Evolutionary conservation across 1,284 basidiomycete species (phyloP).

Genomic region (Hypsizygus ulmarius): DNA sequence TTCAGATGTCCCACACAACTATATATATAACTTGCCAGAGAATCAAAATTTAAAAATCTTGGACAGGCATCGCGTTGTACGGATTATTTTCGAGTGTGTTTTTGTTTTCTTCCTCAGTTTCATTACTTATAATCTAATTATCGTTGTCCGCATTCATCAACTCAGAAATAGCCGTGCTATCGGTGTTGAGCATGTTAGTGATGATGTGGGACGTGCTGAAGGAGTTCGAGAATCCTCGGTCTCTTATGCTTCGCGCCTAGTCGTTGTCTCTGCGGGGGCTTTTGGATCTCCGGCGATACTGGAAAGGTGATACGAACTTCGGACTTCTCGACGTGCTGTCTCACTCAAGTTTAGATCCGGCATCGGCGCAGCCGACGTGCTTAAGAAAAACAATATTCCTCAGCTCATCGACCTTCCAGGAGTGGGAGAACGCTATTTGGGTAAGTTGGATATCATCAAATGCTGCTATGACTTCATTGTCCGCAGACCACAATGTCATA

Average conservation of each 20-base stretch:
- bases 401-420: conserved; percentile 45
- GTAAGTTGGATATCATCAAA: conserved; percentile 7
- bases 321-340: not conserved
- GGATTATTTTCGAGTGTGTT: conserved; percentile 49
- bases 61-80: conserved; percentile 39
- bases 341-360: conserved; percentile 17
- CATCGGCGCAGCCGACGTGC: conserved; percentile 38
- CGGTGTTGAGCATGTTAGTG: conserved; percentile 54
- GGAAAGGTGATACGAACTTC: conserved; percentile 33
- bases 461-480: not conserved
- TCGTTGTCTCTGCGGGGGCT: conserved; percentile 48
- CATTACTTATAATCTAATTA: not conserved
- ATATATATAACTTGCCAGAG: conserved; percentile 49
- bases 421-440: conserved; percentile 49
- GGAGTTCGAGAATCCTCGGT: conserved; percentile 9
- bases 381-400: conserved; percentile 36
- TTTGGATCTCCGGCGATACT: conserved; percentile 53
- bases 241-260: conserved; percentile 37
- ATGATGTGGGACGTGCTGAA: conserved; percentile 19
- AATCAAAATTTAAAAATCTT: conserved; percentile 44
- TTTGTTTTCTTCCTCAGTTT: not conserved
- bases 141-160: too few species aligned
- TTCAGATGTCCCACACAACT: conserved; percentile 56
- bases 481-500: conserved; percentile 42
- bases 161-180: conserved; percentile 47